phyloP scores from a whole-genome alignment of 768 basidiomycete species.

The Pisolithus albus region DNA sequence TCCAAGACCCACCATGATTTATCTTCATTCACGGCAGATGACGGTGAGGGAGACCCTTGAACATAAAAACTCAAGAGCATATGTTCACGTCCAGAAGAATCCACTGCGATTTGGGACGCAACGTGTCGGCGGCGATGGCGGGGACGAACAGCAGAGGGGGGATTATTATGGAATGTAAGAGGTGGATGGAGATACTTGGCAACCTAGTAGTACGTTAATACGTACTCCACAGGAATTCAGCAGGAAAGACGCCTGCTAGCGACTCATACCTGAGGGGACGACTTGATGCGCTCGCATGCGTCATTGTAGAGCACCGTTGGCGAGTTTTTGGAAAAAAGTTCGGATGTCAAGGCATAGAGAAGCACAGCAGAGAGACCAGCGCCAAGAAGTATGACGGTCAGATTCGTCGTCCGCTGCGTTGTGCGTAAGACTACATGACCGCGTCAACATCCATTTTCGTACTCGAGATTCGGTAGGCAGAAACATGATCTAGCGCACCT shows the following conservation, averaged over 20 bases:
- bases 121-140: slow-evolving; percentile 81
- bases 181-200: slow-evolving; percentile 61
- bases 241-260: background rate
- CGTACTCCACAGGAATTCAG: background rate
- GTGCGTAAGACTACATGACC: slow-evolving; percentile 39
- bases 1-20: slow-evolving; percentile 12
- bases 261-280: slow-evolving; percentile 37
- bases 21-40: slow-evolving; percentile 23
- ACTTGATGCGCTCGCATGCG: slow-evolving; percentile 44
- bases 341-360: slow-evolving; percentile 70
- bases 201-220: slow-evolving; percentile 38
- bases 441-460: background rate
- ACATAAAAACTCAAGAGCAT: slow-evolving; percentile 82
- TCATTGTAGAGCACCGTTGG: slow-evolving; percentile 73
- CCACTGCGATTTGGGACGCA: slow-evolving; percentile 68
- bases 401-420: slow-evolving; percentile 45
- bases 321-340: slow-evolving; percentile 83
- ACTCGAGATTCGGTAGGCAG: background rate
- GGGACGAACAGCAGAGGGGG: slow-evolving; percentile 67
- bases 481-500: slow-evolving; percentile 36
- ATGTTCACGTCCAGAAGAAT: slow-evolving; percentile 70
- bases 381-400: slow-evolving; percentile 60
- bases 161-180: slow-evolving; percentile 73
- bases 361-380: slow-evolving; percentile 73
- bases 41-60: slow-evolving; percentile 48